Conservation (phyloP, 73 alveolate species). For the Stentor coeruleus region DNA sequence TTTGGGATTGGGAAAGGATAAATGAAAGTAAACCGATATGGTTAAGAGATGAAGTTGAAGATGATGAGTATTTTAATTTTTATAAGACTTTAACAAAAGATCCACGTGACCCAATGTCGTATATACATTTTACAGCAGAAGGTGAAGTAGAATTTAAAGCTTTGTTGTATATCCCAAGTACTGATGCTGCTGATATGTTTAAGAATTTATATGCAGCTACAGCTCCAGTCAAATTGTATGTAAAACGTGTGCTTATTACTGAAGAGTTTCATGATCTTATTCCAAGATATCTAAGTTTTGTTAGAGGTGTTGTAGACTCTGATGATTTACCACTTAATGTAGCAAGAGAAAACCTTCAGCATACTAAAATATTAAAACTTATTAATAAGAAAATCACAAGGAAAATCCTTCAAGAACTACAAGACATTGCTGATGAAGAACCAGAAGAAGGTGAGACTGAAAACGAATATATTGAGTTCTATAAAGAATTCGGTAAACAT, state of each 20-base stretch:
- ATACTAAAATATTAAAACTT: constrained; percentile 93
- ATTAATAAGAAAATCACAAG: constrained; percentile 92
- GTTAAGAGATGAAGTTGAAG: constrained; percentile 95
- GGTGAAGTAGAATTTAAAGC: constrained; percentile 98
- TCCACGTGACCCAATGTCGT: constrained; percentile 94
- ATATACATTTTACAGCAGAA: constrained; percentile 97
- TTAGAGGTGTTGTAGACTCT: constrained; percentile 98
- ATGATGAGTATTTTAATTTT: constrained; percentile 93
- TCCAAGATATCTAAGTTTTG: constrained; percentile 97
- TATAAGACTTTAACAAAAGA: constrained; percentile 96
- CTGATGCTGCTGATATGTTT: constrained; percentile 92
- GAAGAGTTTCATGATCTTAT: constrained; percentile 98
- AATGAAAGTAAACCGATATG: constrained; percentile 98
- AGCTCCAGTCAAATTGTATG: constrained; percentile 92
- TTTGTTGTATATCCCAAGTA: constrained; percentile 86
- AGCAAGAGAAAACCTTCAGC: constrained; percentile 97
- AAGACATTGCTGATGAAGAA: constrained; percentile 84
- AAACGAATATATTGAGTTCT: constrained; percentile 68
- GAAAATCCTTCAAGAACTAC: constrained; percentile 86
- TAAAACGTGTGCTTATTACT: constrained; percentile 95
- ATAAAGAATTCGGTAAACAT: constrained; percentile 92
- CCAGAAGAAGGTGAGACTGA: constrained; percentile 91
- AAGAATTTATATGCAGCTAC: constrained; percentile 95
- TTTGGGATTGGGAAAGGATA: constrained; percentile 96
- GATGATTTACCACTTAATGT: constrained; percentile 99